phyloP scores from a whole-genome alignment of 108 stramenopile genomes.

The Asterionellopsis glacialis region DNA sequence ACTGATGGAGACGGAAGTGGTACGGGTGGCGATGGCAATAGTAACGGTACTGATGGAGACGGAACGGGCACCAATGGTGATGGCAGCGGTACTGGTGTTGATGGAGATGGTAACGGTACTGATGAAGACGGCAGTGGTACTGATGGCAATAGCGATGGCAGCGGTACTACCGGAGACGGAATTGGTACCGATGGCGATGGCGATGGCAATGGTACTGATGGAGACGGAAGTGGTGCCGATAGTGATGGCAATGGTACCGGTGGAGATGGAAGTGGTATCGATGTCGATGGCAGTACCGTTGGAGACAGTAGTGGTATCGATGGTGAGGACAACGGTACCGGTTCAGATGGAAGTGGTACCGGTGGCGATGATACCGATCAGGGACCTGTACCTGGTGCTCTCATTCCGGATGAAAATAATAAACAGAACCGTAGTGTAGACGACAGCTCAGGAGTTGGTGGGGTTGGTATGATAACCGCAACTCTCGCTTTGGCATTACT shows the following conservation, averaged over 20 bases:
- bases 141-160: conserved; percentile 1
- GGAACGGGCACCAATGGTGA: neutral
- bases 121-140: conserved; percentile 1
- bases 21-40: neutral
- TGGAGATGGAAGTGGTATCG: neutral
- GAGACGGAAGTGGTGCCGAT: neutral
- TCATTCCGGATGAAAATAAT: no score
- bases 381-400: no score
- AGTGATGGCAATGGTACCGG: neutral
- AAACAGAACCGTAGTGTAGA: no score
- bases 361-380: no score
- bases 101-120: neutral
- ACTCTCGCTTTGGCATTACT: no score
- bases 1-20: neutral
- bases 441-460: no score
- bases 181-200: conserved; percentile 1
- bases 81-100: neutral
- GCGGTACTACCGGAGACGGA: neutral
- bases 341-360: no score
- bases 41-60: neutral
- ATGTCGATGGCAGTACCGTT: conserved; percentile 10
- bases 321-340: no score
- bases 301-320: no score
- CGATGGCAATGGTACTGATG: neutral
- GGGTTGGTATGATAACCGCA: no score